Evolutionary conservation across 2,329 filamentous ascomycete species (phyloP), one percentile per base, ranked within the genome.

Genomic region (Leptographium flavum): DNA sequence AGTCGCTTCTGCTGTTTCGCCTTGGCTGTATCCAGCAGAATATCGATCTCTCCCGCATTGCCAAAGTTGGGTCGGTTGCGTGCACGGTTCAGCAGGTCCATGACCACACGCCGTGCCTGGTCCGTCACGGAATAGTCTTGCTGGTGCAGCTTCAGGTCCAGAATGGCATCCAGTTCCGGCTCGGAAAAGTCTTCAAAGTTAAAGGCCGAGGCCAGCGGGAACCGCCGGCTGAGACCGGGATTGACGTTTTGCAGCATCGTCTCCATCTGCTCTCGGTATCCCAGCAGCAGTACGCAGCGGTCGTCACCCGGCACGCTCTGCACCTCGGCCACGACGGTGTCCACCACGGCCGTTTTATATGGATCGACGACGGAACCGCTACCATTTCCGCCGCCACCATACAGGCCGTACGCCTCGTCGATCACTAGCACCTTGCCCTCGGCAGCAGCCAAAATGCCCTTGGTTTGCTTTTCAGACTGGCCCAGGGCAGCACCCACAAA

Each of bases 381-480:
- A 2, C 50, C 51, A n/a, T 53, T 54, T 0, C 55, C 58, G 3
- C 58, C 57, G 0, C 63, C 64, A 1, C 62, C 59, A 39, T 68
- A 73, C 0, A 90, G 65, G 30, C 77, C 76, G 50, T 90, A 88
- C 0, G 83, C 83, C 55, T 92, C 84, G 49, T 90, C 84, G 3
- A 90, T 87, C 14, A 90, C 74, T 0, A 90, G 68, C 0, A 88
- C 81, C 51, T 88, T 90, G 0, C 85, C 84, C 0, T 71, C 51
- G 0, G 80, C 77, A 0, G 76, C 63, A 0, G 73, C 74, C 0
- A 90, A 65, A 7, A 88, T 87, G 0, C 66, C 78, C 51, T 85
- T 88, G 0, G 83, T 88, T 30, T 78, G 75, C 2, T 70, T 65
- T 57, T 90, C 83, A 0, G 83, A 87, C 2, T 70, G 64, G 0